These are phyloP conservation scores for Tricholoma matsutake DNA, from an alignment of 768 basidiomycete genomes.

Conservation along the genomic window DNA sequence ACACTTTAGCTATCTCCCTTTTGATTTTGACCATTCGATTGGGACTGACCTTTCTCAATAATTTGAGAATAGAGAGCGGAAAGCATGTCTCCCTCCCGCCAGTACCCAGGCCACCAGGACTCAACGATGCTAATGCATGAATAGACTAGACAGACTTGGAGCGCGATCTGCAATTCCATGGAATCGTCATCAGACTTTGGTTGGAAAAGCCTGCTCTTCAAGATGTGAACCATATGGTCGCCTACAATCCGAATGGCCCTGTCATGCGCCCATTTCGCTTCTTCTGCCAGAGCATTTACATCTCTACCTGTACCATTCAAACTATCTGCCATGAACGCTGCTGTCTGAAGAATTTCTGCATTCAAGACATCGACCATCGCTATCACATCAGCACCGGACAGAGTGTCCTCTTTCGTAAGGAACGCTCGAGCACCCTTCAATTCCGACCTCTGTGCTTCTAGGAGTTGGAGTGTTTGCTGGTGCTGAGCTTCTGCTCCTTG, in stretches of 20 bases:
- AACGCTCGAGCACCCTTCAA: conserved; percentile 14
- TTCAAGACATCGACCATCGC: conserved; percentile 39
- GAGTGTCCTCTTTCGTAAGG: conserved; percentile 9
- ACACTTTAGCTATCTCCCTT: neutral
- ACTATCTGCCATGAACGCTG: conserved; percentile 41
- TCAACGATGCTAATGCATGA: conserved; percentile 7
- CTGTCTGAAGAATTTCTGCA: conserved; percentile 45
- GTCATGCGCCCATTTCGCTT: neutral
- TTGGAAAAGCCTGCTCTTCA: neutral
- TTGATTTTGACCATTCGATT: neutral
- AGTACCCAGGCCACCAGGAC: conserved; percentile 12
- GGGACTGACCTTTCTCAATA: conserved; percentile 8
- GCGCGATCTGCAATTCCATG: conserved; percentile 15
- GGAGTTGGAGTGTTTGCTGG: conserved; percentile 4
- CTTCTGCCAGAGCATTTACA: neutral
- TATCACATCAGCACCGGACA: conserved; percentile 19
- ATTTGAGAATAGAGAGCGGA: conserved; percentile 11
- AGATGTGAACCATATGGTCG: conserved; percentile 6
- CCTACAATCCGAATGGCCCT: conserved; percentile 4
- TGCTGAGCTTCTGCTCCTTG: conserved; percentile 2
- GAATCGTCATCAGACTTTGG: conserved; percentile 7
- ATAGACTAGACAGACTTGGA: conserved; percentile 16
- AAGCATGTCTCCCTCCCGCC: conserved; percentile 1
- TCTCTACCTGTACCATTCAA: conserved; percentile 8
- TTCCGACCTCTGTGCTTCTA: conserved; percentile 12